Evolutionary conservation across 2,329 filamentous ascomycete genomes (phyloP), one percentile per base, ranked within the genome.

Genomic region (Exophiala oligosperma): DNA sequence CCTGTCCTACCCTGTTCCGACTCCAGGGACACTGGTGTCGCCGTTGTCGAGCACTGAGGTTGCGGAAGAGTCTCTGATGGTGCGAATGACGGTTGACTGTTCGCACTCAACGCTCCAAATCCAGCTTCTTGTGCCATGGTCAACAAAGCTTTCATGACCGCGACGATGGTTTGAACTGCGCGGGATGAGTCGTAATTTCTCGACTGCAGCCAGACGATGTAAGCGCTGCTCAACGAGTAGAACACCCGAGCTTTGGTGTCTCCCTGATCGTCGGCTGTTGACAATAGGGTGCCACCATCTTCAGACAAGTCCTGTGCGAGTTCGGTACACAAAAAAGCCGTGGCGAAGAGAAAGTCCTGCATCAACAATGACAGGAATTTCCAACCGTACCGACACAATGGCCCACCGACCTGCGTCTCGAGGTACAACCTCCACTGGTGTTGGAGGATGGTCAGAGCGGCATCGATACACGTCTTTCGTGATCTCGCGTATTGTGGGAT

Each of bases 311-410:
- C 70, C 21, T 67, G 68, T 47, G 72, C 70, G 17, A 77, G 67
- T 54, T 80, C 77, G 2, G 79, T 68, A 38, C 77, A 76, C 3
- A 81, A 65, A 21, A 81, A 72, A 57, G 78, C 79, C 44, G 76
- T 76, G 1, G 78, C 79, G 2, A 80, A 70, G 6, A 81, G 67
- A 48, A 81, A 80, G 59, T 79, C 77, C 55, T 79, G 75, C 2
- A 72, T 72, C 50, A 76, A 70, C 2, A 79, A 62, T 2, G 76
- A 76, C 9, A 73, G 73, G 14, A 79, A 59, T 46, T 77, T 76
- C 76, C 76, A 80, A 41, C 70, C 72, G 38, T 78, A 68, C 3
- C 72, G 70, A 51, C 71, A 69, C 7, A 81, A 59, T 4, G 70
- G 70, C 0, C 76, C 75, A 0, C 73, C 74, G 0, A 73, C 73